Evolutionary conservation across 1,284 basidiomycete species (phyloP), one percentile per base, ranked within the genome.

Genomic region (Leccinum subrobustum): DNA sequence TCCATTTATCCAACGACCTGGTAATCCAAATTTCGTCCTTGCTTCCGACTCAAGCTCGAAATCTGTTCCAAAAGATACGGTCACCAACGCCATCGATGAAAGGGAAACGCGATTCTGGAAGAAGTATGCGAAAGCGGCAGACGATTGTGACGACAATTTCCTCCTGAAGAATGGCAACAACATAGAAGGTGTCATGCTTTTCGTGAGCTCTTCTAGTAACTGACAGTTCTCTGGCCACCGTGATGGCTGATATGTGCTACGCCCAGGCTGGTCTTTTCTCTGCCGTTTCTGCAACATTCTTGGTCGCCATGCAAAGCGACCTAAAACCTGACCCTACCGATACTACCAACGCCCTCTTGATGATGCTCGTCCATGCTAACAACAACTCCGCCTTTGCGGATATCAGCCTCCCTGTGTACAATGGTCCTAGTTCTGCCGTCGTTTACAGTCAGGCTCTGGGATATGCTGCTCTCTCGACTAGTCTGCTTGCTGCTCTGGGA

Each of bases 401-500:
- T 37, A 39, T 65, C 9, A 50, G 44, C n/a, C 39, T 67, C 27
- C 59, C 63, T 20, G 25, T 37, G 23, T 42, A 54, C 47, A 50
- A 61, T 33, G 64, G 65, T 25, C 60, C 66, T 27, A 52, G 61
- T 18, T 31, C 56, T 6, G 51, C 56, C 14, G n/a, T 20, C 33
- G 33, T 64, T 18, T 64, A 62, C 37, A 56, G 65, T 35, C 63
- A 66, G 31, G 35, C 33, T 20, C 58, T 64, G 8, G 64, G 62
- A 25, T 65, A 65, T 2, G 60, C 59, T 6, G 58, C 59, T 42
- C 51, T 67, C 37, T 39, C 66, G 23, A 31, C 60, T 3, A 65
- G 65, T 57, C 18, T 65, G n/a, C 56, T 67, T 14, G 63, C 65
- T 16, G 64, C 64, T 14, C 57, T 65, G 25, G 65, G 64, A 6